Percentiles rank a stretch among this genome's conserved stretches.
Conservation (phyloP, 2,329 filamentous ascomycete species). For the Beauveria caledonica region DNA sequence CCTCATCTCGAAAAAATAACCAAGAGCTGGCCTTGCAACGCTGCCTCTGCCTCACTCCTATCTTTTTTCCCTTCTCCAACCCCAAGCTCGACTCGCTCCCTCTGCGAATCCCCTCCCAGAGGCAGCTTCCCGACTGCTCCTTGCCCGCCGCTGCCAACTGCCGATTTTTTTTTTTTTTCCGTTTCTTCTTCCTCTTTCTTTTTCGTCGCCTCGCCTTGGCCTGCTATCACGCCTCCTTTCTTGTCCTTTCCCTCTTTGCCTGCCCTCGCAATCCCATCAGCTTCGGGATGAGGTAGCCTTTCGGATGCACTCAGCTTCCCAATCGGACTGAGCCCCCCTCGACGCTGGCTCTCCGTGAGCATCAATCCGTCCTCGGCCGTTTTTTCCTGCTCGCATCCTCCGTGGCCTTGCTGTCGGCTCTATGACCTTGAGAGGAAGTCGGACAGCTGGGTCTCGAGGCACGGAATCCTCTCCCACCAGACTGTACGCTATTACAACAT, state of each 20-base stretch:
- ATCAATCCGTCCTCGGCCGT: neutral
- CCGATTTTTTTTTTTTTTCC: no score
- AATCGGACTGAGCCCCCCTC: conserved; percentile 44
- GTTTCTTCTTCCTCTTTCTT: neutral
- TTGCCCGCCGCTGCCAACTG: neutral
- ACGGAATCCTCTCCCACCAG: conserved; percentile 48
- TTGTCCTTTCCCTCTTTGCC: neutral
- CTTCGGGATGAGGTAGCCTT: conserved; percentile 50
- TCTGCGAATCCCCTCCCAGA: neutral
- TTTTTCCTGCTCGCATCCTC: neutral
- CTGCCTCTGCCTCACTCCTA: conserved; percentile 5
- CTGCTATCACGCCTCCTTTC: neutral
- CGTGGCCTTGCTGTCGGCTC: conserved; percentile 19
- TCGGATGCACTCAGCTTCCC: conserved; percentile 50
- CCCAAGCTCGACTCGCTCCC: conserved; percentile 10
- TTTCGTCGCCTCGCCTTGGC: neutral
- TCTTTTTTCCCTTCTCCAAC: conserved; percentile 4
- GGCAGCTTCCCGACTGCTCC: neutral
- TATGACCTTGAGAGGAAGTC: conserved; percentile 39
- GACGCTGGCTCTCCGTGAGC: conserved; percentile 11
- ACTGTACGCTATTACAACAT: conserved; percentile 33
- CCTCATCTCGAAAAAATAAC: conserved; percentile 13
- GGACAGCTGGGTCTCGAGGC: conserved; percentile 52
- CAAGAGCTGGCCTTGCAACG: conserved; percentile 9
- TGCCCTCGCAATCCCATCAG: conserved; percentile 8